A percentile compares a stretch with the other conserved stretches of the same genome.
phyloP scores from a whole-genome alignment of 2,329 filamentous ascomycete genomes.

The Penicillium sp. region DNA sequence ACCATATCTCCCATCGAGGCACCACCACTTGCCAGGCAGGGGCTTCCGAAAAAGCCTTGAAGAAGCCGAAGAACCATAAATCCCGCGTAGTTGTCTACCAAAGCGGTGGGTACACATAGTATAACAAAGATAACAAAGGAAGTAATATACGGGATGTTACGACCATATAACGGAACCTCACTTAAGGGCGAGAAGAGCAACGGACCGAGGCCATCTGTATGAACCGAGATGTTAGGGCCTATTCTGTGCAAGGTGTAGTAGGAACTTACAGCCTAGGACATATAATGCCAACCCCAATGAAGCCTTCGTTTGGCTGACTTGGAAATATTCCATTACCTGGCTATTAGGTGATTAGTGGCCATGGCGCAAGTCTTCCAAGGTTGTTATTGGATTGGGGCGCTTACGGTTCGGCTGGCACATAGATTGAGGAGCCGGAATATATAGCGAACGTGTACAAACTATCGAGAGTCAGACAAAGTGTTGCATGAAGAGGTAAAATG shows the following conservation, averaged over 20 bases:
- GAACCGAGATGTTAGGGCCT: neutral
- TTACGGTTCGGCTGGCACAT: neutral
- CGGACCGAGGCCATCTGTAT: constrained; percentile 45
- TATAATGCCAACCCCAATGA: neutral
- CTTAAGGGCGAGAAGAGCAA: constrained; percentile 63
- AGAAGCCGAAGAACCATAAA: constrained; percentile 63
- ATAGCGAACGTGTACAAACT: neutral
- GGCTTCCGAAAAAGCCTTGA: constrained; percentile 58
- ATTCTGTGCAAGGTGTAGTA: neutral
- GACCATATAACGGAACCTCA: constrained; percentile 63
- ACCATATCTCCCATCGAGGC: constrained; percentile 1
- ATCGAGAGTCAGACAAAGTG: neutral
- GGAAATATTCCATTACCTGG: neutral
- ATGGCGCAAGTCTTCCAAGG: no score
- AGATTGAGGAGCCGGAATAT: neutral
- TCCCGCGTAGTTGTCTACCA: constrained; percentile 59
- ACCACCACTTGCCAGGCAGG: neutral
- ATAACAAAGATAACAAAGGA: constrained; percentile 66
- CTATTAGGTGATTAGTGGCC: neutral
- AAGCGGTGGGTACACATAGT: constrained; percentile 58
- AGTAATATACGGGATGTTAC: constrained; percentile 63
- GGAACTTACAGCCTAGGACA: neutral
- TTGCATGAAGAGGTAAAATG: no score
- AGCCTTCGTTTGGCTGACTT: neutral
- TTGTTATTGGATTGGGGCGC: no score